phyloP scores from a whole-genome alignment of 345 rosid species.

The Syzygium aromaticum region DNA sequence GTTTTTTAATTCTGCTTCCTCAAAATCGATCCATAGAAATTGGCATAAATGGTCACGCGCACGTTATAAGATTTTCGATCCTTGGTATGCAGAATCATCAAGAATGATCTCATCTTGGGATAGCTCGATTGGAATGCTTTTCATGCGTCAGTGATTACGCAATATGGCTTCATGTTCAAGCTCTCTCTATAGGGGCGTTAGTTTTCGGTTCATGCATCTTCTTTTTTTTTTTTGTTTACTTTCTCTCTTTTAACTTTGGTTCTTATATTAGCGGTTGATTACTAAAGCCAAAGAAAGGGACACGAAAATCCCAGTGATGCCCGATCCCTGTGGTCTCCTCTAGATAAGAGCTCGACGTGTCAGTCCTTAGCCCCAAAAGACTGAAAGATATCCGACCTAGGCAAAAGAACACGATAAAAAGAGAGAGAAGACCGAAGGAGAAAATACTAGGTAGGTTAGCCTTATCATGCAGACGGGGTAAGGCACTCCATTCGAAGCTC shows the following conservation, averaged over 20 bases:
- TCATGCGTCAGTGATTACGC: neutral
- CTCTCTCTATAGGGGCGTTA: neutral
- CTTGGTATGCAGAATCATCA: neutral
- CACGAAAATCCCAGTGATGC: neutral
- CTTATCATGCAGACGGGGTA: too few relatives aligned
- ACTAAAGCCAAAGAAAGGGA: neutral
- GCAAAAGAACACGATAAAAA: neutral
- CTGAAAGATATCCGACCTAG: neutral
- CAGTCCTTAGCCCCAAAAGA: neutral
- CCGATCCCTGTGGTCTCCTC: neutral
- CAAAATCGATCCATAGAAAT: neutral
- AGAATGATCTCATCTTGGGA: neutral
- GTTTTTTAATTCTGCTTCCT: too few relatives aligned
- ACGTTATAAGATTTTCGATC: neutral
- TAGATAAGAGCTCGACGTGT: neutral
- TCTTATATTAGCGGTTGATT: neutral
- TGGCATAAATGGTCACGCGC: neutral
- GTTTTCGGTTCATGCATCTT: neutral
- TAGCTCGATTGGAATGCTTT: neutral
- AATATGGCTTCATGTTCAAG: neutral
- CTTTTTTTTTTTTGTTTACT: neutral
- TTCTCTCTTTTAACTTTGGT: neutral
- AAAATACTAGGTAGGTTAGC: too few relatives aligned
- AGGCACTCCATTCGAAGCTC: too few relatives aligned
- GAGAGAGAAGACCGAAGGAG: neutral